Evolutionary conservation across 495 filamentous ascomycete species (phyloP).

Genomic region (Podospora didyma): DNA sequence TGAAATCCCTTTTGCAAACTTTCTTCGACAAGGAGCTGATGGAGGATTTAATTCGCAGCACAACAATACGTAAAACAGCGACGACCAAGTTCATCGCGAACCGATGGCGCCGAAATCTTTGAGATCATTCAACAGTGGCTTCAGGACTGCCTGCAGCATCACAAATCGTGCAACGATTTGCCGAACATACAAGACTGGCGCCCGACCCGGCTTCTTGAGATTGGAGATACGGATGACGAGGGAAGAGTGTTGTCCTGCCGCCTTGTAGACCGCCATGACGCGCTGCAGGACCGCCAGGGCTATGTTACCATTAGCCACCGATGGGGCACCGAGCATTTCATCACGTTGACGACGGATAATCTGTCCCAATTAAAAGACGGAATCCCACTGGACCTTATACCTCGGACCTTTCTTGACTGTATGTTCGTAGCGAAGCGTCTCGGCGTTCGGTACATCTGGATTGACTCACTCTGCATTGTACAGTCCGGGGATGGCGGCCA

Average conservation of each 20-base stretch:
- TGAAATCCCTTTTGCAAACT: neutral
- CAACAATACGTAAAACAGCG: neutral
- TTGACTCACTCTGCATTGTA: no score
- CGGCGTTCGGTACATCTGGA: neutral
- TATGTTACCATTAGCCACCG: neutral
- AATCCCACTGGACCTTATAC: neutral
- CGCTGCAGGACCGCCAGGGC: neutral
- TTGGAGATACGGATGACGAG: neutral
- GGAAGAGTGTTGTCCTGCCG: neutral
- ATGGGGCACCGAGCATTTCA: neutral
- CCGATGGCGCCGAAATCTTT: neutral
- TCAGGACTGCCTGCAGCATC: neutral
- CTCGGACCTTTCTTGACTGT: neutral
- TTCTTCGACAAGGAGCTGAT: neutral
- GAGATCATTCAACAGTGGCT: neutral
- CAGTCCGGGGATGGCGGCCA: conserved; percentile 1
- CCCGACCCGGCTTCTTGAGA: neutral
- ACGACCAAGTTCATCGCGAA: neutral
- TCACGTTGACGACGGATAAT: neutral
- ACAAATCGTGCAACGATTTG: neutral
- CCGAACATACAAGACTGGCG: neutral
- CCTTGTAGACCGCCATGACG: neutral
- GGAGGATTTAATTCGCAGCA: no score
- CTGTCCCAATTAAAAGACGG: neutral
- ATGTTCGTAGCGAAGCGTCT: neutral